Conservation (phyloP, 1,284 basidiomycete species). For the Fistulina hepatica region DNA sequence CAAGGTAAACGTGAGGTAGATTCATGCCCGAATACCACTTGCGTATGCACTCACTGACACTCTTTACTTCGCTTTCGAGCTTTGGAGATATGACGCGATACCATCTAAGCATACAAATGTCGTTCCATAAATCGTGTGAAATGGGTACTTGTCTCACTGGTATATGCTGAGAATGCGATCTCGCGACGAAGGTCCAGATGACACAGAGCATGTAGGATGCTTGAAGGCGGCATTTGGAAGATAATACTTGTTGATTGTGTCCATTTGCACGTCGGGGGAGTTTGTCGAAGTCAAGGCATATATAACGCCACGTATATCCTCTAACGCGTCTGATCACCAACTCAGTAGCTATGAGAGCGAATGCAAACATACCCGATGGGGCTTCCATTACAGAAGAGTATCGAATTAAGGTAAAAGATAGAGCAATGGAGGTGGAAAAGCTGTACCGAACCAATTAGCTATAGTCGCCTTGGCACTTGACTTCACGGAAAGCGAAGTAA, state of each 20-base stretch:
- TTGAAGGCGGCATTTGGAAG: slow-evolving; percentile 40
- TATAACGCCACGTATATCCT: slow-evolving; percentile 37
- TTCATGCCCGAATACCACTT: not conserved
- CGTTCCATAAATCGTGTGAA: not conserved
- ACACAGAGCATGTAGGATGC: slow-evolving; percentile 41
- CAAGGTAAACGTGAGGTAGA: not conserved
- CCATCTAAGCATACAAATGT: slow-evolving; percentile 30
- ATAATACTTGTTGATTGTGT: slow-evolving; percentile 37
- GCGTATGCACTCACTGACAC: slow-evolving; percentile 35
- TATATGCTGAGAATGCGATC: slow-evolving; percentile 41
- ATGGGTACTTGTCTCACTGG: slow-evolving; percentile 27
- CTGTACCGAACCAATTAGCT: too few species aligned
- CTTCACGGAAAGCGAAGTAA: too few species aligned
- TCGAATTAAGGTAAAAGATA: too few species aligned
- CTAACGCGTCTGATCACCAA: too few species aligned
- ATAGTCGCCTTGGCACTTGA: too few species aligned
- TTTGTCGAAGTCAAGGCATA: slow-evolving; percentile 31
- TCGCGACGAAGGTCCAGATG: slow-evolving; percentile 34
- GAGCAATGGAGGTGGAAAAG: too few species aligned
- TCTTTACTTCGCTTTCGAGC: slow-evolving; percentile 31
- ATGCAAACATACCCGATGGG: too few species aligned
- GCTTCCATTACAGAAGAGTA: too few species aligned
- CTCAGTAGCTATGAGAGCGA: too few species aligned
- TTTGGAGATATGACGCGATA: slow-evolving; percentile 46
- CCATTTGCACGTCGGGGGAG: slow-evolving; percentile 39